Evolutionary conservation across 805 yeast species (phyloP), one percentile per base, ranked within the genome.

Genomic region (Candida montana): DNA sequence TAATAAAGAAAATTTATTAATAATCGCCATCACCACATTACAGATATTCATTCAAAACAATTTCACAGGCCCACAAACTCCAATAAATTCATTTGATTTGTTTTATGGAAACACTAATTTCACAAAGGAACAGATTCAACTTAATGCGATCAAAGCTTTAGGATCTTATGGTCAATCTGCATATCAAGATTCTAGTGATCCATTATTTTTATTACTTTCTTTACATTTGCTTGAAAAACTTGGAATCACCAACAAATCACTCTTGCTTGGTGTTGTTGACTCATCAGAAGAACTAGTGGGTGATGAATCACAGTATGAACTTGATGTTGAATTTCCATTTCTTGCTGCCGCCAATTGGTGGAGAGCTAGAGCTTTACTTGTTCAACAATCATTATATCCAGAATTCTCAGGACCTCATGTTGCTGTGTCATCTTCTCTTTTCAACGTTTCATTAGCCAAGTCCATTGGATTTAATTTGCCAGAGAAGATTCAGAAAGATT

Each of bases 61-160:
- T 59, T 86, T 72, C 61, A 86, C 95, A 0, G 97, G 97, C 8
- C 96, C 96, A 5, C 71, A 74, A 20, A 53, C 77, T 2, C 70
- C 71, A 5, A 50, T 66, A 18, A 61, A 59, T 4, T 51, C 71
- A 5, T 53, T 54, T 28, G 54, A 63, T n/a, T 36, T 53, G n/a
- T 52, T 65, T 3, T 58, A 55, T 38, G 35, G 45, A 1, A 40
- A 42, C 1, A 32, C 49, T 2, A 29, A 29, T 9, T 38, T 27
- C 38, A 30, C 18, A 32, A 40, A 19, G n/a, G 42, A 30, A 18
- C 51, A 46, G 27, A 47, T 54, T 15, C 53, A 54, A n/a, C 19
- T 40, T 16, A 27, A 31, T 31, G 29, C 74, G 28, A 52, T 75
- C 12, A 59, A 55, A 26, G 55, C 69, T 1, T 64, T 84, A 33